Evolutionary conservation across 768 basidiomycete species (phyloP).

Genomic region (Chalciporus piperatus): DNA sequence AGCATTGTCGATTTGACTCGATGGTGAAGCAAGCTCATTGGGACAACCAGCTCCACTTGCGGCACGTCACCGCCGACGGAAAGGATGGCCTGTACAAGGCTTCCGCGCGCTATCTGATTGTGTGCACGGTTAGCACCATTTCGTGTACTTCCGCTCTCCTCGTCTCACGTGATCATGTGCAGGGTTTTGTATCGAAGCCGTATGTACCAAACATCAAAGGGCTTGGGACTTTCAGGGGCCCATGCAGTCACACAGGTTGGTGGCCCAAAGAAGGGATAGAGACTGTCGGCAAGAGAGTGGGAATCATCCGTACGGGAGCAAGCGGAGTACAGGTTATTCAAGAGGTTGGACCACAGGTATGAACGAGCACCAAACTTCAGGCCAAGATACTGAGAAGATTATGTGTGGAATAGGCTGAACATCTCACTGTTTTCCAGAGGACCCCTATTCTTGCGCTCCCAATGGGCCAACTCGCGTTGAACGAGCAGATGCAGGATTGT

Average conservation of each 20-base stretch:
- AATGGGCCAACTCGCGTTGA: slow-evolving; percentile 10
- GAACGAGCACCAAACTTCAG: background rate
- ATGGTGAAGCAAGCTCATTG: slow-evolving; percentile 8
- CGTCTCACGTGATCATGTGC: background rate
- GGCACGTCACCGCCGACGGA: slow-evolving; percentile 5
- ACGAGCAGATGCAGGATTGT: slow-evolving; percentile 9
- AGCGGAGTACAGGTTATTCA: slow-evolving; percentile 15
- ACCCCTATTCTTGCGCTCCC: slow-evolving; percentile 13
- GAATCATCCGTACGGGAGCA: slow-evolving; percentile 16
- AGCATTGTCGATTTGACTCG: slow-evolving; percentile 15
- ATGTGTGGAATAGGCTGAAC: background rate
- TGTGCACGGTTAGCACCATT: slow-evolving; percentile 11
- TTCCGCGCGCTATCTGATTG: slow-evolving; percentile 7
- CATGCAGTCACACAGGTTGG: slow-evolving; percentile 8
- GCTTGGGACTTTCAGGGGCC: slow-evolving; percentile 8
- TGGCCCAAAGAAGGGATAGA: slow-evolving; percentile 18
- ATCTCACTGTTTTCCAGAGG: slow-evolving; percentile 14
- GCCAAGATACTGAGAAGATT: background rate
- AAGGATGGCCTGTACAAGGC: slow-evolving; percentile 11
- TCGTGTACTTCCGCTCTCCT: background rate
- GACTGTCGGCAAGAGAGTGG: slow-evolving; percentile 10
- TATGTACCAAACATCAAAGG: slow-evolving; percentile 11
- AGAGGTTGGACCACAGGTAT: slow-evolving; percentile 13
- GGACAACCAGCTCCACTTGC: slow-evolving; percentile 8
- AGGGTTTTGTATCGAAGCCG: slow-evolving; percentile 12